phyloP scores from a whole-genome alignment of 495 filamentous ascomycete species.

The Hyaloscypha variabilis region DNA sequence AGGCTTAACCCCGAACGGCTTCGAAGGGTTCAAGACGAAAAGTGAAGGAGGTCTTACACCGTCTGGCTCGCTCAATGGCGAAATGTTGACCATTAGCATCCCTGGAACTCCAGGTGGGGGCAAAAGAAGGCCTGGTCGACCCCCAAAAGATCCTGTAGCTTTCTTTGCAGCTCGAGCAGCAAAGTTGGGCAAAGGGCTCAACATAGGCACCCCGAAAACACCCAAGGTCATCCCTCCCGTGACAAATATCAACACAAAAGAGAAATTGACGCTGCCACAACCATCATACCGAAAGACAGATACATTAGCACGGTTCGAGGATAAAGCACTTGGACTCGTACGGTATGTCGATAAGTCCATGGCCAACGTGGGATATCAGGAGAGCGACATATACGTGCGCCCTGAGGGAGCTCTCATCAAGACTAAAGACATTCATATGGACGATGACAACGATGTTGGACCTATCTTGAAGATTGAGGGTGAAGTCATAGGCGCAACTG shows the following conservation, averaged over 20 bases:
- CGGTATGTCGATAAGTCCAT: constrained; percentile 84
- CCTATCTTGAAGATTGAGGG: constrained; percentile 61
- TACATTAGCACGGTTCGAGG: constrained; percentile 56
- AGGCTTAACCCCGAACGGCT: constrained; percentile 22
- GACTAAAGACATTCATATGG: constrained; percentile 70
- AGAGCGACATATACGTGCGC: constrained; percentile 83
- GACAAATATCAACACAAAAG: constrained; percentile 55
- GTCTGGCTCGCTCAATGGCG: constrained; percentile 25
- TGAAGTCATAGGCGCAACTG: constrained; percentile 53
- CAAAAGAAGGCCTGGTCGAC: constrained; percentile 47
- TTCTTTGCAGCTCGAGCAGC: constrained; percentile 48
- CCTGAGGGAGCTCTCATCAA: constrained; percentile 79
- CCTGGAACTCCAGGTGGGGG: constrained; percentile 30
- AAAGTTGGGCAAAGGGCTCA: constrained; percentile 23
- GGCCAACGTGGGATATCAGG: constrained; percentile 93
- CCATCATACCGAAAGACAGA: constrained; percentile 60
- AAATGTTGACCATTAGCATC: constrained; percentile 23
- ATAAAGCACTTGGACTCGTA: constrained; percentile 55
- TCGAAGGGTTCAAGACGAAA: constrained; percentile 18
- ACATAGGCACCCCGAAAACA: constrained; percentile 37
- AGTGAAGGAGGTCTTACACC: constrained; percentile 25
- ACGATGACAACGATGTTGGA: constrained; percentile 78
- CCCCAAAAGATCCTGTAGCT: constrained; percentile 48
- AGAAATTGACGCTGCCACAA: constrained; percentile 60
- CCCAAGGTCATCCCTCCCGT: constrained; percentile 53